phyloP scores from a whole-genome alignment of 306 rosid genomes.

The Castanopsis chinensis region DNA sequence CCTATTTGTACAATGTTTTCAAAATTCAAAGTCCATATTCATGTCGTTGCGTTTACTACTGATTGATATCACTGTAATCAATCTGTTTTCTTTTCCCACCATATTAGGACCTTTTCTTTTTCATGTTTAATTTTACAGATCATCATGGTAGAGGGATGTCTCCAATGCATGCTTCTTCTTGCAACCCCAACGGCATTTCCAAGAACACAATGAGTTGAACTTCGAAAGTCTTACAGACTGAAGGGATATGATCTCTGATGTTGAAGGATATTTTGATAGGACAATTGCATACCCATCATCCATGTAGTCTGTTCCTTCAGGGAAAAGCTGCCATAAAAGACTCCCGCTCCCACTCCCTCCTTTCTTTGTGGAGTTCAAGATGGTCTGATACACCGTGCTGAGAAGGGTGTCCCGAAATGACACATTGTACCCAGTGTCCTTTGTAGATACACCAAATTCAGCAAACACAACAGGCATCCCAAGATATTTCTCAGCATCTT shows the following conservation, averaged over 20 bases:
- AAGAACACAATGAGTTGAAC: slow-evolving; percentile 64
- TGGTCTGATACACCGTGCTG: slow-evolving; percentile 47
- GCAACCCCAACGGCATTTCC: slow-evolving; percentile 80
- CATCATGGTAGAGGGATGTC: slow-evolving; percentile 32
- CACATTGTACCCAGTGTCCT: slow-evolving; percentile 75
- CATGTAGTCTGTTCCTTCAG: slow-evolving; percentile 87
- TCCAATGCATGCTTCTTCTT: slow-evolving; percentile 50
- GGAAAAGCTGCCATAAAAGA: slow-evolving; percentile 84
- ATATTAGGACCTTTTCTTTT: not conserved
- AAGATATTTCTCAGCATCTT: slow-evolving; percentile 82
- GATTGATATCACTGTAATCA: not conserved
- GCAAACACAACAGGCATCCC: slow-evolving; percentile 82
- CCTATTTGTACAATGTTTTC: not conserved
- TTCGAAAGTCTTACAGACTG: slow-evolving; percentile 60
- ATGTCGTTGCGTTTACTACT: not conserved
- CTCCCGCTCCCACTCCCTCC: slow-evolving; percentile 91
- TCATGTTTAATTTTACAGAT: slow-evolving; percentile 23
- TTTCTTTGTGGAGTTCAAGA: slow-evolving; percentile 65
- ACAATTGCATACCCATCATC: slow-evolving; percentile 86
- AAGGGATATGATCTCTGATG: slow-evolving; percentile 52
- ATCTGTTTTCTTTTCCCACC: not conserved
- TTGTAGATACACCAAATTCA: slow-evolving; percentile 86
- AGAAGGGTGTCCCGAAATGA: slow-evolving; percentile 57
- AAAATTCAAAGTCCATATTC: not conserved
- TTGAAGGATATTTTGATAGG: slow-evolving; percentile 61